Evolutionary conservation across 805 yeast genomes (phyloP), one percentile per base, ranked within the genome.

Genomic region (Danielia oregonensis): DNA sequence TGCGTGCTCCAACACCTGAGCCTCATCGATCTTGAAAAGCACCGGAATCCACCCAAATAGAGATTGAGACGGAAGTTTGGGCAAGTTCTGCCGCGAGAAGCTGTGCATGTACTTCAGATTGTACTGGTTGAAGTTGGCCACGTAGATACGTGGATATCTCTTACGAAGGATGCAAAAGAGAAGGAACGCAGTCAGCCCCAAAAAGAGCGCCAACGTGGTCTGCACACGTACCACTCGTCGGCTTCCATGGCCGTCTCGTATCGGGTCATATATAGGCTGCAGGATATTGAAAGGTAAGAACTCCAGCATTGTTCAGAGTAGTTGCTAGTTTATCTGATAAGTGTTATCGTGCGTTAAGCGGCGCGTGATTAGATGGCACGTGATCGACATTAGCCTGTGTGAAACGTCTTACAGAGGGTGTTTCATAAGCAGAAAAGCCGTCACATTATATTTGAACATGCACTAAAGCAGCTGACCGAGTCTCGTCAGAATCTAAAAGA

Each of bases 11-110:
- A 91, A 68, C 2, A 93, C 74, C 38, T 87, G 88, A 11, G 74
- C 69, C 47, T 91, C 97, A 17, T 72, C 67, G 13, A 89, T 78
- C 9, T 59, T 58, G 52, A 74, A 75, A 10, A 91, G 62, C 0
- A 78, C 74, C 0, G 79, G 74, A 6, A 89, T 68, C 97, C 97
- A 91, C 2, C 89, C 88, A 48, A 88, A 82, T 9, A 84, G 54
- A 2, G 86, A 70, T 7, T 19, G 6, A 29, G 63, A 46, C 5
- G 85, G 79, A 13, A 86, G 63, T 21, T 57, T 51, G 3, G 93
- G 95, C 7, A 84, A 68, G 19, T 69, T 72, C 21, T 61, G 67
- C 29, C 77, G 54, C 21, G 75, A 57, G 5, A 57, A 56, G 40
- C 68, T 56, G 54, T 72, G 67, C 33, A 70, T 39, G 52, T 67